Conservation (phyloP, 257 asterid genomes). For the Jacaranda copaia region DNA sequence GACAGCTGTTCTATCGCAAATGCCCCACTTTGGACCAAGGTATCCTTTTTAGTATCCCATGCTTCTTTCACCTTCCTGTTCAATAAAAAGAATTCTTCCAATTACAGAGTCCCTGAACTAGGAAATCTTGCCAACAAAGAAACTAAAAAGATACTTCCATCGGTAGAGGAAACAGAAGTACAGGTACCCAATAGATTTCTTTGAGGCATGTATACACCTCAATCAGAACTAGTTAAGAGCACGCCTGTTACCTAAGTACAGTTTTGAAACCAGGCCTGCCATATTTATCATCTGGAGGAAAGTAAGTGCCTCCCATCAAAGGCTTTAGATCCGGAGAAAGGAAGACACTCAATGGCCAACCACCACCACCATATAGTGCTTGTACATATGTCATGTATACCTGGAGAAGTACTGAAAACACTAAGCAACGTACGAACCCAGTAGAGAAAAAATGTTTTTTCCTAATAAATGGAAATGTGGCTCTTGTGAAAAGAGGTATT, state of each 20-base stretch:
- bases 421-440: slow-evolving; percentile 17
- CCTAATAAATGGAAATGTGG: background rate
- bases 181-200: background rate
- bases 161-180: background rate
- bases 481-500: too few relatives aligned
- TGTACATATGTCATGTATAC: slow-evolving; percentile 98
- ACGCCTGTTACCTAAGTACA: slow-evolving; percentile 62
- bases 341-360: slow-evolving; percentile 94
- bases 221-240: background rate
- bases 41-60: slow-evolving; percentile 78
- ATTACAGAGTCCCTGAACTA: background rate
- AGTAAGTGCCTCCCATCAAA: slow-evolving; percentile 97
- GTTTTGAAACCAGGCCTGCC: slow-evolving; percentile 98
- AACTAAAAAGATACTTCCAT: slow-evolving; percentile 19
- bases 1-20: slow-evolving; percentile 90
- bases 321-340: slow-evolving; percentile 97
- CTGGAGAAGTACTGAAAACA: slow-evolving; percentile 45
- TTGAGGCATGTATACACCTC: background rate
- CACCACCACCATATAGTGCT: slow-evolving; percentile 94
- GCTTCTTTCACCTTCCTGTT: slow-evolving; percentile 95
- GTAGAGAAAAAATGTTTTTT: background rate
- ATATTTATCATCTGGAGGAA: slow-evolving; percentile 90
- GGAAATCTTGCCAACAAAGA: background rate
- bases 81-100: slow-evolving; percentile 16
- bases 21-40: slow-evolving; percentile 70